A percentile compares a stretch with the other conserved stretches of the same genome.
phyloP scores from a whole-genome alignment of 257 asterid genomes.

The Fraxinus anomala region DNA sequence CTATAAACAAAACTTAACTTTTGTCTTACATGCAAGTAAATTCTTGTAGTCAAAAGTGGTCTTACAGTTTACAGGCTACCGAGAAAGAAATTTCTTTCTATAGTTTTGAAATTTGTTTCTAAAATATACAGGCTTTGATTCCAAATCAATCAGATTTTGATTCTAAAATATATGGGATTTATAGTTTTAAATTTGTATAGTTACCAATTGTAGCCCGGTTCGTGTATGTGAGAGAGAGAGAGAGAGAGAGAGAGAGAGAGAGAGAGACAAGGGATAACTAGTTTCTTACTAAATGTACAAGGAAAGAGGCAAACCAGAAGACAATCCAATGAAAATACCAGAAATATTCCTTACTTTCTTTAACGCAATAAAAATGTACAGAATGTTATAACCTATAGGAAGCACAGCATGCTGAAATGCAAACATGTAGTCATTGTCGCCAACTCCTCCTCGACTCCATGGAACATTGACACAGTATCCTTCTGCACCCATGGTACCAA shows the following conservation, averaged over 20 bases:
- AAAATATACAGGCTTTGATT: neutral
- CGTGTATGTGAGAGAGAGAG: neutral
- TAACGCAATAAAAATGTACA: conserved; percentile 15
- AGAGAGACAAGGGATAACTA: neutral
- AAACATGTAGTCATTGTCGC: conserved; percentile 88
- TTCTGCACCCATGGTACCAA: conserved; percentile 89
- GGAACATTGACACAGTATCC: conserved; percentile 96
- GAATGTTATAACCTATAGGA: conserved; percentile 70
- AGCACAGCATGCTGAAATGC: conserved; percentile 92
- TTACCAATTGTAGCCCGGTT: neutral
- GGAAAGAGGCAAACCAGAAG: conserved; percentile 9
- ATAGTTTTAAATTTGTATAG: neutral
- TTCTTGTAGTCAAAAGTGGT: neutral
- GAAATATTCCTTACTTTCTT: neutral
- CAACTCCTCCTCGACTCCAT: conserved; percentile 95
- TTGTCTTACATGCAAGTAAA: neutral
- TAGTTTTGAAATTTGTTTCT: neutral
- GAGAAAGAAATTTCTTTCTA: neutral
- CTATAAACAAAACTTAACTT: neutral
- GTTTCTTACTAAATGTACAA: conserved; percentile 6
- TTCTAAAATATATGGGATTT: neutral
- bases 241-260: neutral
- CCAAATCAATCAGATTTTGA: neutral
- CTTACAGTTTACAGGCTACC: neutral
- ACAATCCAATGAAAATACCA: neutral